Evolutionary conservation across 2,329 filamentous ascomycete genomes (phyloP).

Genomic region (Ophiocordyceps sinensis): DNA sequence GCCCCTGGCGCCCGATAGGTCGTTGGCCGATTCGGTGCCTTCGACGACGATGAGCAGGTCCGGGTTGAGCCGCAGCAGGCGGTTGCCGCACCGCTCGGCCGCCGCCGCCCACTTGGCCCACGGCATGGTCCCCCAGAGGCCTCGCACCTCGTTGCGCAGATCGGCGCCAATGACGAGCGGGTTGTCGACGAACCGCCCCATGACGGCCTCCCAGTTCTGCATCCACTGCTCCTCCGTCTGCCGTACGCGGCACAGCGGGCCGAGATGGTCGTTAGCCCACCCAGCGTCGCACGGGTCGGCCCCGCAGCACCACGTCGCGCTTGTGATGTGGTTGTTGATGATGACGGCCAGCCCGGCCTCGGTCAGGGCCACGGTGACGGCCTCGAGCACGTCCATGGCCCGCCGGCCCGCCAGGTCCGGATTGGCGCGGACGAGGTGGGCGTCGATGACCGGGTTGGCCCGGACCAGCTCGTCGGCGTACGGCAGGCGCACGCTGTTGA

Average conservation of each 20-base stretch:
- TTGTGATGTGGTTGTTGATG: conserved; percentile 58
- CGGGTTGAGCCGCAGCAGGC: conserved; percentile 41
- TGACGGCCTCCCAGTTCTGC: conserved; percentile 49
- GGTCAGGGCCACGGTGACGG: conserved; percentile 44
- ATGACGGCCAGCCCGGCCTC: conserved; percentile 49
- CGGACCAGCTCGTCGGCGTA: conserved; percentile 57
- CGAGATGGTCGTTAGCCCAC: conserved; percentile 52
- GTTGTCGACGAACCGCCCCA: conserved; percentile 43
- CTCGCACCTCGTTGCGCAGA: conserved; percentile 54
- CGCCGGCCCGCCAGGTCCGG: conserved; percentile 39
- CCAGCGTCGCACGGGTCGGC: conserved; percentile 51
- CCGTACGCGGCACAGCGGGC: conserved; percentile 41
- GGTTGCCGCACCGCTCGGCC: conserved; percentile 48
- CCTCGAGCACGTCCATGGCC: conserved; percentile 47
- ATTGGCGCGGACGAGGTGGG: conserved; percentile 38
- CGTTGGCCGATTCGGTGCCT: conserved; percentile 53
- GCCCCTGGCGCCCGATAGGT: conserved; percentile 38
- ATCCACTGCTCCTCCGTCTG: conserved; percentile 56
- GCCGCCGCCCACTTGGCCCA: conserved; percentile 51
- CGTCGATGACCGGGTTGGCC: conserved; percentile 38
- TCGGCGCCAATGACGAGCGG: conserved; percentile 51
- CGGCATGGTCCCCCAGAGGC: conserved; percentile 53
- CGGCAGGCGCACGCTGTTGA: conserved; percentile 56
- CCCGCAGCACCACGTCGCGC: conserved; percentile 54
- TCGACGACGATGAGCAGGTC: conserved; percentile 56